These are phyloP conservation scores for Coemansia sp. DNA, from an alignment of 371 early-diverging fungal species.

Conservation along the genomic window DNA sequence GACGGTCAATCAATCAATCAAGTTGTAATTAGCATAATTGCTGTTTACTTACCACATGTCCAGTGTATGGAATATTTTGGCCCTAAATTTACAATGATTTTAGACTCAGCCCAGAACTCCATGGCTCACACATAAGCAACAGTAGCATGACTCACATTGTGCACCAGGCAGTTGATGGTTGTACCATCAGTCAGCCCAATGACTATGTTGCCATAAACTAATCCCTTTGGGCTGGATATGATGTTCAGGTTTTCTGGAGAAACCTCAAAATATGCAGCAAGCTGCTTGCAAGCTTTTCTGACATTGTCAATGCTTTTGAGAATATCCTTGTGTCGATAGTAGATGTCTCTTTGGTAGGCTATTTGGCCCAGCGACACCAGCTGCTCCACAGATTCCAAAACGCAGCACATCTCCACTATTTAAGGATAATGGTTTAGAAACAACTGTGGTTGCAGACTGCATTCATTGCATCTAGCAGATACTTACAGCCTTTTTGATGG, in stretches of 20 bases:
- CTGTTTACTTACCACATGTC: constrained; percentile 23
- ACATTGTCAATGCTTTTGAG: constrained; percentile 40
- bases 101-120: too few species aligned
- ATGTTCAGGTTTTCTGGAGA: constrained; percentile 31
- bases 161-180: constrained; percentile 8
- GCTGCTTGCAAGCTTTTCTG: constrained; percentile 20
- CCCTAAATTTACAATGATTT: constrained; percentile 10
- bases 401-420: constrained; percentile 21
- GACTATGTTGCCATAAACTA: constrained; percentile 25
- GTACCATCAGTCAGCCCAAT: constrained; percentile 29
- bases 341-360: constrained; percentile 43
- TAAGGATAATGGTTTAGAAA: too few species aligned
- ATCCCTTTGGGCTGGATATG: constrained; percentile 36
- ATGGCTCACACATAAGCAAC: too few species aligned
- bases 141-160: constrained; percentile 19
- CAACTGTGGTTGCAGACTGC: background rate
- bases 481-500: constrained; percentile 5
- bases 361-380: constrained; percentile 23
- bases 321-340: constrained; percentile 25
- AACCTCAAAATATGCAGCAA: constrained; percentile 22
- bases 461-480: background rate
- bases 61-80: constrained; percentile 19
- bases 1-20: background rate
- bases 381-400: constrained; percentile 15
- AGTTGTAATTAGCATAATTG: too few species aligned